A percentile compares a stretch with the other conserved stretches of the same genome.
These are phyloP conservation scores for Corylus avellana DNA, from an alignment of 306 rosid genomes.

Conservation along the genomic window DNA sequence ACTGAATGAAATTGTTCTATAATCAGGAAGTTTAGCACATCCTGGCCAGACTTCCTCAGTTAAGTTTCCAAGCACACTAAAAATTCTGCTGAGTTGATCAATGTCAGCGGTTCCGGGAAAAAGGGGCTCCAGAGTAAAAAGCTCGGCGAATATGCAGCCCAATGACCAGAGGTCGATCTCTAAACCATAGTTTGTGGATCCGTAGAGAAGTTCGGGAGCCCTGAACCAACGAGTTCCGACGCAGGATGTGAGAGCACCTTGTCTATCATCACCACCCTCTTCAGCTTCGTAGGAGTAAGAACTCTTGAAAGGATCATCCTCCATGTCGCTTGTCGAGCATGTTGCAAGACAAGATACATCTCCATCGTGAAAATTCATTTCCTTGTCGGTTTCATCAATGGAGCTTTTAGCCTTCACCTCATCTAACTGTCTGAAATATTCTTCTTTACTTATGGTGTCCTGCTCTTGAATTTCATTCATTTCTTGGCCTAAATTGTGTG, in stretches of 20 bases:
- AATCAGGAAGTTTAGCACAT: slow-evolving; percentile 75
- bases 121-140: slow-evolving; percentile 65
- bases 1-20: slow-evolving; percentile 51
- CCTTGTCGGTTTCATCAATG: slow-evolving; percentile 55
- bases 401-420: slow-evolving; percentile 62
- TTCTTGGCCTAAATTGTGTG: slow-evolving; percentile 32
- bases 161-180: slow-evolving; percentile 93
- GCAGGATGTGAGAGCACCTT: slow-evolving; percentile 71
- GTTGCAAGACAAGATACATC: slow-evolving; percentile 86
- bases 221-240: slow-evolving; percentile 87
- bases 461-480: slow-evolving; percentile 39
- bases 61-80: slow-evolving; percentile 65
- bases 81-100: slow-evolving; percentile 78
- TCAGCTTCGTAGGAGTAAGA: slow-evolving; percentile 63
- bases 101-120: slow-evolving; percentile 83
- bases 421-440: slow-evolving; percentile 66
- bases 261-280: slow-evolving; percentile 49
- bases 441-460: slow-evolving; percentile 55
- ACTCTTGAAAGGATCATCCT: slow-evolving; percentile 62
- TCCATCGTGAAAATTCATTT: slow-evolving; percentile 56
- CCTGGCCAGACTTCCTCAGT: slow-evolving; percentile 76
- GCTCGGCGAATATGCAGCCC: slow-evolving; percentile 81
- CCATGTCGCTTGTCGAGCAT: slow-evolving; percentile 72
- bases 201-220: slow-evolving; percentile 86
- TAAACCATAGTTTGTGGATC: slow-evolving; percentile 67